Conservation (phyloP, 2,329 filamentous ascomycete species). For the Fusarium sp. region DNA sequence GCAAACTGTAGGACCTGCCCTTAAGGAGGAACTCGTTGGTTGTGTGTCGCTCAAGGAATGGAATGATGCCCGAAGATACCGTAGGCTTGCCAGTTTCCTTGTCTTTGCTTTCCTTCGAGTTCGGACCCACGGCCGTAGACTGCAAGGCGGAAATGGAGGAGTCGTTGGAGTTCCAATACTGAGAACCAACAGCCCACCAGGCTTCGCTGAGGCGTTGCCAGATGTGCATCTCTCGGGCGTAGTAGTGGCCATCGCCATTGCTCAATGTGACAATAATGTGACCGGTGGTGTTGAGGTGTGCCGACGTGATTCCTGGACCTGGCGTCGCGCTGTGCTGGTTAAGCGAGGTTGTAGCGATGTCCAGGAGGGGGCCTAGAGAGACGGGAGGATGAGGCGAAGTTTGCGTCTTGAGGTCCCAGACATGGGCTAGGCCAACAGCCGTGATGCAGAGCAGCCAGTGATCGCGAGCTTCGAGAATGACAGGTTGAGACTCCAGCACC, state of each 20-base stretch:
- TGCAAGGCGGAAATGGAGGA: constrained; percentile 86
- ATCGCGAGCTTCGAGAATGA: constrained; percentile 90
- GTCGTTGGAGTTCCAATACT: constrained; percentile 99
- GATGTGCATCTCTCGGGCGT: constrained; percentile 84
- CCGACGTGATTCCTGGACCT: constrained; percentile 88
- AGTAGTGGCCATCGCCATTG: constrained; percentile 94
- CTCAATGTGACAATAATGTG: constrained; percentile 89
- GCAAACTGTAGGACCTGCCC: constrained; percentile 90
- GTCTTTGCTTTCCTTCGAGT: constrained; percentile 59
- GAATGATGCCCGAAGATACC: constrained; percentile 91
- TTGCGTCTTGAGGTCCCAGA: constrained; percentile 91
- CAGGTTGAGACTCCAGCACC: constrained; percentile 90
- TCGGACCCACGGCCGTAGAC: constrained; percentile 74
- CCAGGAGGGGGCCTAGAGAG: constrained; percentile 88
- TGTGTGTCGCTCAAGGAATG: constrained; percentile 92
- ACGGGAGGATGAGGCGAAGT: constrained; percentile 89
- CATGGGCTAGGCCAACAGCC: constrained; percentile 87
- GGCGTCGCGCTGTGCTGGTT: constrained; percentile 80
- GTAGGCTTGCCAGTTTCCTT: constrained; percentile 62
- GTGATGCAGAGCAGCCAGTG: constrained; percentile 93
- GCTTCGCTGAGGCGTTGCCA: constrained; percentile 97
- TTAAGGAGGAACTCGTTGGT: constrained; percentile 93
- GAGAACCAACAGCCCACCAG: constrained; percentile 98
- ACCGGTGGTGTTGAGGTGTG: constrained; percentile 88
- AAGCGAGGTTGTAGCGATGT: constrained; percentile 84